Evolutionary conservation across 345 rosid genomes (phyloP).

Genomic region (Arabis hirsuta): DNA sequence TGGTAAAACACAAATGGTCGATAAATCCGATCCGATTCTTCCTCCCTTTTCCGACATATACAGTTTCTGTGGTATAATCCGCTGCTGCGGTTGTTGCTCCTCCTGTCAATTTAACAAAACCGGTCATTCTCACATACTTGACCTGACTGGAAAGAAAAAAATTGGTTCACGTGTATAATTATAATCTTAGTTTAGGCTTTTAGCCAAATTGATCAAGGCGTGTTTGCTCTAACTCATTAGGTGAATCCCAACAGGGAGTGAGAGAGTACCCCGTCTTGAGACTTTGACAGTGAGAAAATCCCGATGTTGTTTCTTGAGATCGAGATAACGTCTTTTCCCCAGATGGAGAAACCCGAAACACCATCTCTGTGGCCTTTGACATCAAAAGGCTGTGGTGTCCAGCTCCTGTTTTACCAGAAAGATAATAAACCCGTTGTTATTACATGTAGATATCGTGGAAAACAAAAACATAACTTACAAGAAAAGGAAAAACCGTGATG

Average conservation of each 20-base stretch:
- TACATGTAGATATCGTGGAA: not conserved
- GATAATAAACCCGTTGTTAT: constrained; percentile 8
- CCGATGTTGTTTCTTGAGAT: constrained; percentile 86
- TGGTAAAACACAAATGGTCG: constrained; percentile 77
- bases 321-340: constrained; percentile 90
- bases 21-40: constrained; percentile 63
- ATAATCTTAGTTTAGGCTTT: constrained; percentile 3
- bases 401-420: constrained; percentile 56
- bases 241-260: constrained; percentile 8
- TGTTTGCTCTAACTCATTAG: constrained; percentile 9
- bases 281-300: constrained; percentile 67
- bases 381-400: constrained; percentile 54
- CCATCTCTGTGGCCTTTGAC: constrained; percentile 78
- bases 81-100: constrained; percentile 53
- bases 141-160: not conserved
- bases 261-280: constrained; percentile 63
- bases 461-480: not conserved
- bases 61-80: constrained; percentile 71
- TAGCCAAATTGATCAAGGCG: constrained; percentile 8
- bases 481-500: not conserved
- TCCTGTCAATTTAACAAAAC: constrained; percentile 55
- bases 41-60: constrained; percentile 59
- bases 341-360: constrained; percentile 76
- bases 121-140: constrained; percentile 7
- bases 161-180: not conserved